Percentiles rank a stretch among this genome's conserved stretches.
Evolutionary conservation across 805 yeast genomes (phyloP).

Genomic region (Nakazawaea wickerhamii): DNA sequence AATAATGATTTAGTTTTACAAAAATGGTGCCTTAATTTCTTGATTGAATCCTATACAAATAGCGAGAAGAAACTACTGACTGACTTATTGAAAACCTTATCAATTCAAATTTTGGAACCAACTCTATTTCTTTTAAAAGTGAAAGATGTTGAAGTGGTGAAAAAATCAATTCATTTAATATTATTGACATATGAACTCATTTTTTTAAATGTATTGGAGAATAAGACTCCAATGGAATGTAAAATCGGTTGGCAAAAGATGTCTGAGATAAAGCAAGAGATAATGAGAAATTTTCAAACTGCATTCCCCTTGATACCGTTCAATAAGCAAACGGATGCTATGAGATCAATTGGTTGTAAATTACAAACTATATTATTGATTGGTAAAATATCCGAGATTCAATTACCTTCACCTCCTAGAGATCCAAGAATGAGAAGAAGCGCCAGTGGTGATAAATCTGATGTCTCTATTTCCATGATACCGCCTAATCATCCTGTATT

Average conservation of each 20-base stretch:
- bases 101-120: slow-evolving; percentile 19
- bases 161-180: slow-evolving; percentile 30
- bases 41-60: slow-evolving; percentile 31
- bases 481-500: slow-evolving; percentile 62
- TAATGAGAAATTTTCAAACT: slow-evolving; percentile 59
- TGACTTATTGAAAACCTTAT: slow-evolving; percentile 30
- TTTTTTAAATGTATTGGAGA: slow-evolving; percentile 40
- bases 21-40: slow-evolving; percentile 36
- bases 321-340: slow-evolving; percentile 43
- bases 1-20: slow-evolving; percentile 31
- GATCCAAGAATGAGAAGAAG: slow-evolving; percentile 19
- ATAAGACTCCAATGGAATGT: slow-evolving; percentile 32
- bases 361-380: slow-evolving; percentile 72
- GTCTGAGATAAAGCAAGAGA: slow-evolving; percentile 46
- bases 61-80: slow-evolving; percentile 22
- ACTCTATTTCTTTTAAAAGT: slow-evolving; percentile 25
- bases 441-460: slow-evolving; percentile 16
- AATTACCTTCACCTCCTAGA: slow-evolving; percentile 41
- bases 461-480: slow-evolving; percentile 46
- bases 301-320: slow-evolving; percentile 46
- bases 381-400: slow-evolving; percentile 51
- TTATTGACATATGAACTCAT: slow-evolving; percentile 38
- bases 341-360: slow-evolving; percentile 51
- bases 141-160: slow-evolving; percentile 28
- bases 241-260: slow-evolving; percentile 50